Evolutionary conservation across 192 early-diverging fungal genomes (phyloP), one percentile per base, ranked within the genome.

Genomic region (Backusella tarrabulga): DNA sequence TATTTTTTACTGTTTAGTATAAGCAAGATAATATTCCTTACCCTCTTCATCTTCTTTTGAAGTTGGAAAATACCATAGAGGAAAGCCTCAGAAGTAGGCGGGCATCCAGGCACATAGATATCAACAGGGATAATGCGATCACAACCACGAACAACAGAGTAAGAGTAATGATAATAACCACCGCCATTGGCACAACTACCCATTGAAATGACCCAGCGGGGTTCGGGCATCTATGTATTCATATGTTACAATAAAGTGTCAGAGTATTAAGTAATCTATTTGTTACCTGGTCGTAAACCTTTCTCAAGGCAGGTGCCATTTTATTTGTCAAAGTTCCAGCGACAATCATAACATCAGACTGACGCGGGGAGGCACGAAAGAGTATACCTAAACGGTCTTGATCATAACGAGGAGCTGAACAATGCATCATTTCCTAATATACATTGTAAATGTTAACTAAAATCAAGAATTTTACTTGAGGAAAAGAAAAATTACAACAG

Each of bases 281-380:
- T 32, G 2, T 23, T 85, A 86, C 88, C 82, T 88, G 89, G 83
- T 88, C 87, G 69, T 88, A 90, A 40, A 90, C 87, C 73, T 90
- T 90, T 75, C 88, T 83, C 42, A 90, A 83, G 9, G 92, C 94
- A 44, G 96, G 95, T 2, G 97, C 97, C 97, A 98, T 98, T 83
- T 98, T 98, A 91, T 98, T 98, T 73, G 96, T 97, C 83, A 98
- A 86, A 23, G 97, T 98, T 44, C 97, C 97, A 15, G 97, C 96
- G 38, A 98, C 97, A 86, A 98, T 98, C 97, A 98, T 98, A 38
- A 97, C 95, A 89, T 98, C 97, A 35, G 95, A 93, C 86, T 99
- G 97, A 83, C 97, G 92, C 21, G 97, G 97, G 17, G 95, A 94
- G 34, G 97, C 97, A 83, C 97, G 92, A 85, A 97, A 98, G 21